These are phyloP conservation scores for Asterophora lycoperdoides DNA, from an alignment of 768 basidiomycete species.

Conservation along the genomic window DNA sequence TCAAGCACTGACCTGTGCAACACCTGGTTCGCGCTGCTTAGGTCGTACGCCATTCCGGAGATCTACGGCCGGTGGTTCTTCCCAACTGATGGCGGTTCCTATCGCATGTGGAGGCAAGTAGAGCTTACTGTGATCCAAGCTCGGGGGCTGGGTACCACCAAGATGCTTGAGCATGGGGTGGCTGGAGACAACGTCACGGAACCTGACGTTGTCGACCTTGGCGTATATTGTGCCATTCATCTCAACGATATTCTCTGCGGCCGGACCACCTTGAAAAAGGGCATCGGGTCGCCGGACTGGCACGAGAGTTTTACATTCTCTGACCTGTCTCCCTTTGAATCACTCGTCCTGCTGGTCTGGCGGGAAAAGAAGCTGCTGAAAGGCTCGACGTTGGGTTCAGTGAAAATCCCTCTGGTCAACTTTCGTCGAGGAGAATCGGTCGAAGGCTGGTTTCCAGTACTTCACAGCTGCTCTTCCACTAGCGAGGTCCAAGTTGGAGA, in stretches of 20 bases:
- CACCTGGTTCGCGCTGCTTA: slow-evolving; percentile 76
- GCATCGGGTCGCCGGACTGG: slow-evolving; percentile 70
- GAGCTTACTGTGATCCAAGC: slow-evolving; percentile 71
- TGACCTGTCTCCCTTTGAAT: slow-evolving; percentile 76
- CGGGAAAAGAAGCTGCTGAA: slow-evolving; percentile 62
- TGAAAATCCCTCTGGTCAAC: slow-evolving; percentile 60
- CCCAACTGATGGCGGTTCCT: slow-evolving; percentile 64
- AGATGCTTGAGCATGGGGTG: slow-evolving; percentile 30
- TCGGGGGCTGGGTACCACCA: slow-evolving; percentile 61
- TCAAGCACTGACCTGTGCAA: slow-evolving; percentile 56
- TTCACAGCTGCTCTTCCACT: slow-evolving; percentile 44
- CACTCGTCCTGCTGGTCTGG: slow-evolving; percentile 64
- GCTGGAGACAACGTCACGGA: slow-evolving; percentile 31
- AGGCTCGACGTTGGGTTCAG: slow-evolving; percentile 53
- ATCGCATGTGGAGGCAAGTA: slow-evolving; percentile 85
- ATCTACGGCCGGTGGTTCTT: slow-evolving; percentile 61
- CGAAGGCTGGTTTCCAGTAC: slow-evolving; percentile 84
- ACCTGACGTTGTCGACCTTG: slow-evolving; percentile 55
- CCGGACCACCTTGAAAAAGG: slow-evolving; percentile 70
- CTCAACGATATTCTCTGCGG: slow-evolving; percentile 65
- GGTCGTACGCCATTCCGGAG: slow-evolving; percentile 78
- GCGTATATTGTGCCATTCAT: slow-evolving; percentile 77
- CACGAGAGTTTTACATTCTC: slow-evolving; percentile 72
- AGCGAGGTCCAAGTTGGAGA: slow-evolving; percentile 68
- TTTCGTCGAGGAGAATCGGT: slow-evolving; percentile 70